Conservation (phyloP, 805 yeast species). For the Candida odintsovae region DNA sequence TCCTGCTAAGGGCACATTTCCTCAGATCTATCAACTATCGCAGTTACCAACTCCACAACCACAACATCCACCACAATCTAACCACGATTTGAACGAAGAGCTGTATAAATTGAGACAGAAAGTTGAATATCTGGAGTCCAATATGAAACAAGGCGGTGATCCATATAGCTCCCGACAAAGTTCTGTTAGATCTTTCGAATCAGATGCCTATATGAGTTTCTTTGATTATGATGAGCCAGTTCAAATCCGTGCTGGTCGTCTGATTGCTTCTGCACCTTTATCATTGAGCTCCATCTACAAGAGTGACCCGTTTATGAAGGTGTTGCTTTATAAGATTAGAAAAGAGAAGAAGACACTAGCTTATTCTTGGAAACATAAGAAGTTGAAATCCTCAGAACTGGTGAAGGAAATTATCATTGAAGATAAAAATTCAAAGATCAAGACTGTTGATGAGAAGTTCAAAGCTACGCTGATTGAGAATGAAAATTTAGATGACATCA, state of each 20-base stretch:
- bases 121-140: slow-evolving; percentile 2
- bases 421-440: slow-evolving; percentile 11
- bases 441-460: slow-evolving; percentile 24
- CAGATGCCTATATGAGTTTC: slow-evolving; percentile 21
- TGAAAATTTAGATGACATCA: slow-evolving; percentile 34
- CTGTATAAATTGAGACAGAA: background rate
- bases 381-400: slow-evolving; percentile 8
- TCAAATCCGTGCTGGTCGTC: slow-evolving; percentile 26
- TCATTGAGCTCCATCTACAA: slow-evolving; percentile 23
- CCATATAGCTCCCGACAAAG: background rate
- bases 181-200: background rate
- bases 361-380: slow-evolving; percentile 3
- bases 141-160: background rate
- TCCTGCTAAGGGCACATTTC: background rate
- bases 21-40: background rate
- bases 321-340: slow-evolving; percentile 20
- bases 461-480: slow-evolving; percentile 28
- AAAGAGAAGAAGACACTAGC: slow-evolving; percentile 21
- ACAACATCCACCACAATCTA: background rate
- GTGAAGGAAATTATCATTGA: slow-evolving; percentile 17
- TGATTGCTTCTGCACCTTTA: slow-evolving; percentile 28
- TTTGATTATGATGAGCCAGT: slow-evolving; percentile 26
- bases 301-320: slow-evolving; percentile 26
- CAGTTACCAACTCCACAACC: background rate
- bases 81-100: background rate